Conservation (phyloP, 2,329 filamentous ascomycete species). For the Tolypocladium cylindrosporum region DNA sequence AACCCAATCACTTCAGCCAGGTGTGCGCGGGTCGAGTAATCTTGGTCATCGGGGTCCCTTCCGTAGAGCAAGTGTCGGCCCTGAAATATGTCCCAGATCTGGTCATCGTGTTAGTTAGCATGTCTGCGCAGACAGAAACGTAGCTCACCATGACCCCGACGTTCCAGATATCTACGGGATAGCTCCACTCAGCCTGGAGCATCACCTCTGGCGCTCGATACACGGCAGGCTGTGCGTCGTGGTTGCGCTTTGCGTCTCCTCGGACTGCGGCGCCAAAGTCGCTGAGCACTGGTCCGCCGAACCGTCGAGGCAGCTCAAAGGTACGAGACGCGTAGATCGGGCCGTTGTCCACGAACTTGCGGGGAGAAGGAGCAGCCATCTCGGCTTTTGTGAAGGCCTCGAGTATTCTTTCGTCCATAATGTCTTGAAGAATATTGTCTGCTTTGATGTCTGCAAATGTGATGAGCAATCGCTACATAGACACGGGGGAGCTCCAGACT, state of each 20-base stretch:
- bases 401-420: background rate
- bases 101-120: too few relatives aligned
- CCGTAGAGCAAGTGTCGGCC: constrained; percentile 13
- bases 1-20: constrained; percentile 13
- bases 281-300: background rate
- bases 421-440: too few relatives aligned
- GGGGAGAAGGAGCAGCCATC: background rate
- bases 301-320: constrained; percentile 1
- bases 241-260: background rate
- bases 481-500: too few relatives aligned
- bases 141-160: constrained; percentile 11
- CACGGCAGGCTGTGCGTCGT: constrained; percentile 11
- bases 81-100: constrained; percentile 14
- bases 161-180: constrained; percentile 5
- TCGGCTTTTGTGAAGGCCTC: constrained; percentile 2
- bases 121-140: background rate
- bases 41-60: constrained; percentile 2
- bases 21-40: constrained; percentile 11
- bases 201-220: constrained; percentile 15
- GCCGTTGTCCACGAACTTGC: background rate
- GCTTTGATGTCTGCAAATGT: too few relatives aligned
- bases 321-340: background rate
- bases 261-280: background rate
- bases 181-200: constrained; percentile 11
- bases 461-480: too few relatives aligned